Percentiles rank a stretch among this genome's conserved stretches.
These are phyloP conservation scores for Climacium dendroides DNA, from an alignment of 225 moss, liverwort and hornwort genomes.

Conservation along the genomic window DNA sequence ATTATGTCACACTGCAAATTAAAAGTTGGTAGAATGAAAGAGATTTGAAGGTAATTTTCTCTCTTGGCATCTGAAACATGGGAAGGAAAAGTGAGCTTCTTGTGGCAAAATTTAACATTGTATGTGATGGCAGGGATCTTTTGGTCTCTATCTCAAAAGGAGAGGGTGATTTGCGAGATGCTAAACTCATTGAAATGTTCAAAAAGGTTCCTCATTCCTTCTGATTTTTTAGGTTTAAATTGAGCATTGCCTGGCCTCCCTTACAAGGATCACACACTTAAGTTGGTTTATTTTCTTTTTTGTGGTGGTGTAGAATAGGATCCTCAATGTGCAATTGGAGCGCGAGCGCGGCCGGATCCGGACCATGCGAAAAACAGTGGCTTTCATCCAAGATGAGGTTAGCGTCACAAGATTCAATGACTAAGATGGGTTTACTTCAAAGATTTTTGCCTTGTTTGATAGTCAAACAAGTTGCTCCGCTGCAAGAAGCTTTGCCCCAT, in stretches of 20 bases:
- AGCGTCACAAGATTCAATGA: neutral
- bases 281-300: neutral
- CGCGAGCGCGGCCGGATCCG: neutral
- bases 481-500: neutral
- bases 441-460: neutral
- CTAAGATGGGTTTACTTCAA: neutral
- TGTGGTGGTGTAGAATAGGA: neutral
- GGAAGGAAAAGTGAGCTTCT: neutral
- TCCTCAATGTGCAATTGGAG: slow-evolving; percentile 20
- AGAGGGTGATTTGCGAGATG: slow-evolving; percentile 18
- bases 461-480: fast-evolving
- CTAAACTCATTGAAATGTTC: slow-evolving; percentile 16
- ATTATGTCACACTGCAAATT: neutral
- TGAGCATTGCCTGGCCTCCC: neutral
- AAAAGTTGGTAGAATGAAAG: neutral
- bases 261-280: neutral
- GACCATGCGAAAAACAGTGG: slow-evolving; percentile 4
- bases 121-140: slow-evolving; percentile 2
- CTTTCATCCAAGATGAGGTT: slow-evolving; percentile 17
- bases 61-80: neutral
- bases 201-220: slow-evolving; percentile 1
- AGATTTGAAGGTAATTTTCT: neutral
- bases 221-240: neutral
- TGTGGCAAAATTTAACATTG: neutral
- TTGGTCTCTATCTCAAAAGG: neutral